Conservation (phyloP, 2,329 filamentous ascomycete genomes). For the Phialophora verrucosa region DNA sequence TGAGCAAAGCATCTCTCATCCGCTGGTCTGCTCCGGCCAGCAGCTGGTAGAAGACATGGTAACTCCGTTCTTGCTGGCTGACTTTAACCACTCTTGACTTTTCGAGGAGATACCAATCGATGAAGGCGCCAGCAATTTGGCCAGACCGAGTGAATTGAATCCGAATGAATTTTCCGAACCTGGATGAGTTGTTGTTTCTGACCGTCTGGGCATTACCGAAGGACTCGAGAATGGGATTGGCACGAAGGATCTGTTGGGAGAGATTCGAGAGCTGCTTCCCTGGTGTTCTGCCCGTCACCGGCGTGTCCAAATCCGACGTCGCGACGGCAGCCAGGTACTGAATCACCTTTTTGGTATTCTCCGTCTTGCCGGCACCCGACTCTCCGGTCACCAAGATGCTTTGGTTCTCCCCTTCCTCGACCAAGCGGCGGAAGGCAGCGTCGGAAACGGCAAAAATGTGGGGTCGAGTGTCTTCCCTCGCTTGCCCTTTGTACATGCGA, state of each 20-base stretch:
- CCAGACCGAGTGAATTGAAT: slow-evolving; percentile 91
- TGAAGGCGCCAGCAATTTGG: slow-evolving; percentile 92
- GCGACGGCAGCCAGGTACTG: slow-evolving; percentile 97
- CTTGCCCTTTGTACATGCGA: slow-evolving; percentile 95
- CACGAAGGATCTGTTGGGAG: slow-evolving; percentile 92
- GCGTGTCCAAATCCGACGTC: slow-evolving; percentile 69
- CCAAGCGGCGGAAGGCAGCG: slow-evolving; percentile 91
- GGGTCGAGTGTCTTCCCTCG: slow-evolving; percentile 89
- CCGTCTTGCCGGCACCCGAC: slow-evolving; percentile 96
- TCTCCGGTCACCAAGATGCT: slow-evolving; percentile 98
- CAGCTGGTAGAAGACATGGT: slow-evolving; percentile 97
- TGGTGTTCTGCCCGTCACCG: slow-evolving; percentile 61
- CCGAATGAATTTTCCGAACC: slow-evolving; percentile 97
- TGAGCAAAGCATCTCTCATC: slow-evolving; percentile 76
- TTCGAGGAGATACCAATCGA: slow-evolving; percentile 97
- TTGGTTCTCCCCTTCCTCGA: slow-evolving; percentile 94
- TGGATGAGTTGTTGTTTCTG: slow-evolving; percentile 96
- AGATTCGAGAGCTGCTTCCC: slow-evolving; percentile 77
- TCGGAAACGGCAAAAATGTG: slow-evolving; percentile 99
- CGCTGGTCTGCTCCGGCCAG: slow-evolving; percentile 77
- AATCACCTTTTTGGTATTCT: slow-evolving; percentile 99
- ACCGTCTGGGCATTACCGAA: slow-evolving; percentile 99
- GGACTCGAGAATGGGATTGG: slow-evolving; percentile 95
- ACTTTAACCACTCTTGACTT: slow-evolving; percentile 96
- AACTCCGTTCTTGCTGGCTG: slow-evolving; percentile 87